Evolutionary conservation across 2,329 filamentous ascomycete species (phyloP).

Genomic region (Didymella segeticola): DNA sequence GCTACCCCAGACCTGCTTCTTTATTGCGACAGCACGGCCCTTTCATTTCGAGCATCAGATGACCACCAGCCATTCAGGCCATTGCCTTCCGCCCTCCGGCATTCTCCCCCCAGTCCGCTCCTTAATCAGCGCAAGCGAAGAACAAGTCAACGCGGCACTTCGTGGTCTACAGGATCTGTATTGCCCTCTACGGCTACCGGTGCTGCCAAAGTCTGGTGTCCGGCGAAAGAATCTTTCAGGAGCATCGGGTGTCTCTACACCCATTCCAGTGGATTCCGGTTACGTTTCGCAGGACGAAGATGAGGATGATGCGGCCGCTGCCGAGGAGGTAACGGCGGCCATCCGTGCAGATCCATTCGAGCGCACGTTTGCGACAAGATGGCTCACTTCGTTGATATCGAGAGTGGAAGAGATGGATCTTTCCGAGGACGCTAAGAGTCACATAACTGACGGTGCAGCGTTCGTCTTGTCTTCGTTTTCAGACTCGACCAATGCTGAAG

Average conservation of each 20-base stretch:
- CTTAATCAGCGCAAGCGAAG: conserved; percentile 29
- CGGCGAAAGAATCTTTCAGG: conserved; percentile 22
- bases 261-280: conserved; percentile 41
- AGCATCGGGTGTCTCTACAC: conserved; percentile 24
- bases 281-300: conserved; percentile 45
- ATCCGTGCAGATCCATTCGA: conserved; percentile 45
- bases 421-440: conserved; percentile 29
- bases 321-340: conserved; percentile 34
- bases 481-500: conserved; percentile 30
- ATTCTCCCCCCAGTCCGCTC: conserved; percentile 39
- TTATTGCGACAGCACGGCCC: conserved; percentile 5
- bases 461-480: conserved; percentile 43
- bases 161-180: conserved; percentile 40
- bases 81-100: conserved; percentile 44
- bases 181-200: conserved; percentile 43
- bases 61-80: conserved; percentile 31
- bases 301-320: conserved; percentile 28
- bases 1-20: conserved; percentile 13
- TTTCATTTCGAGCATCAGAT: conserved; percentile 26
- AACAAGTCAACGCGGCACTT: conserved; percentile 32
- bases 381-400: conserved; percentile 43
- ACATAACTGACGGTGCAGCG: conserved; percentile 41
- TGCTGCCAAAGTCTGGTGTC: conserved; percentile 19
- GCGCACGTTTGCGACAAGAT: conserved; percentile 39
- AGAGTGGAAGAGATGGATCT: conserved; percentile 38